Base-by-base conservation (phyloP, 352 stramenopile genomes). In the Phytopythium litorale region DNA sequence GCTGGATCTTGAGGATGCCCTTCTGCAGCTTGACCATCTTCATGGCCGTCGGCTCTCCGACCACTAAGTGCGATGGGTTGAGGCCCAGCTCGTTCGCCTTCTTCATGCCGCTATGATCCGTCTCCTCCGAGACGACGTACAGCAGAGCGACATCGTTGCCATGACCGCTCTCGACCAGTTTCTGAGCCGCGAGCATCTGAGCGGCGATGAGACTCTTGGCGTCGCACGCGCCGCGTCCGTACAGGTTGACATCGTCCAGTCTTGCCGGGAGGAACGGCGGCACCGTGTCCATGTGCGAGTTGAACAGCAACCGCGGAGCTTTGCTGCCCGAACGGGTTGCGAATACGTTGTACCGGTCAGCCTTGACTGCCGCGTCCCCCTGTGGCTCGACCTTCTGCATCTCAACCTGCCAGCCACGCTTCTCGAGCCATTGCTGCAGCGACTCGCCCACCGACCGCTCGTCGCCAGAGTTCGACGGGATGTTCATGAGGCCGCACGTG, bases 1-100 rank as follows among this genome's bases (percentile, higher is more conserved):
- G 70, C 12, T 84, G 83, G 40, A 96, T 76, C 73, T 96, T 96
- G 51, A 96, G 72, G 60, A 94, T 87, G 33, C 87, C 87, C 69
- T 96, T 96, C 65, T 96, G 85, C 45, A 94, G 71, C 63, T 90
- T 89, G 56, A 88, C 84, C 80, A 89, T 92, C 71, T 88, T 90
- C 53, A 87, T 69, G 12, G 56, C 71, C 1, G 87, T 96, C n/a
- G 87, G 87, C 46, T 96, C 85, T 30, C 85, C 87, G 11, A 96
- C 87, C 43, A 94, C 65, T 71, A 94, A 75, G 59, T 92, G 86
- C 23, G 70, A 54, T n/a, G 87, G 84, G 0, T 74, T 78, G 19
- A 96, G 55, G 5, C 78, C 71, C 54, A 96, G 63, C 56, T 92
- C 84, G 65, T 96, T 96, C 4, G 84, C 83, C 60, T 91, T 91